Evolutionary conservation across 176 grass and related monocot species (phyloP).

Genomic region (Pharus latifolius): DNA sequence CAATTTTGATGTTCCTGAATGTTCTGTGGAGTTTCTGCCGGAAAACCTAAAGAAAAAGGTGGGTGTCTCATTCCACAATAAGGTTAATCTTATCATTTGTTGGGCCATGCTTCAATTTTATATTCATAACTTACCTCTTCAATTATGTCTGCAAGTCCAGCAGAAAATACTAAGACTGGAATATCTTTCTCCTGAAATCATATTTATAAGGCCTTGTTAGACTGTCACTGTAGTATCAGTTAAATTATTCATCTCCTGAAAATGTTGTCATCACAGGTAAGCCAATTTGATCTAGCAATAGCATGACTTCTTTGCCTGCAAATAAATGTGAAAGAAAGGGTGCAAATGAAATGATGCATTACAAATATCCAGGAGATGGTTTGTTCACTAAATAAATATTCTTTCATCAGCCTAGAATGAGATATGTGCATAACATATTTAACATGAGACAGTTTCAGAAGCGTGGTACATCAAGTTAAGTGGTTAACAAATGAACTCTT

Average conservation of each 20-base stretch:
- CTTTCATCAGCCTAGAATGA: not conserved
- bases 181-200: slow-evolving; percentile 69
- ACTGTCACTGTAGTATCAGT: not conserved
- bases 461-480: not conserved
- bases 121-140: slow-evolving; percentile 55
- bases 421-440: not conserved
- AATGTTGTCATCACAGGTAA: not conserved
- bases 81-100: not conserved
- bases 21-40: slow-evolving; percentile 71
- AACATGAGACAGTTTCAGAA: not conserved
- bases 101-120: not conserved
- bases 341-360: not conserved
- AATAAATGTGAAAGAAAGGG: not conserved
- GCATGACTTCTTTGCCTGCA: slow-evolving; percentile 6
- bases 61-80: not conserved
- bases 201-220: slow-evolving; percentile 5
- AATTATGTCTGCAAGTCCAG: slow-evolving; percentile 93
- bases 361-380: not conserved
- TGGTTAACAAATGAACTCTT: not conserved
- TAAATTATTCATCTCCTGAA: not conserved
- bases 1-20: slow-evolving; percentile 88
- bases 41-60: slow-evolving; percentile 48
- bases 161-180: slow-evolving; percentile 86
- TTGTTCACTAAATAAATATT: not conserved
- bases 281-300: not conserved